These are phyloP conservation scores for Casuarina cunninghamiana DNA, from an alignment of 306 rosid genomes.

Conservation along the genomic window DNA sequence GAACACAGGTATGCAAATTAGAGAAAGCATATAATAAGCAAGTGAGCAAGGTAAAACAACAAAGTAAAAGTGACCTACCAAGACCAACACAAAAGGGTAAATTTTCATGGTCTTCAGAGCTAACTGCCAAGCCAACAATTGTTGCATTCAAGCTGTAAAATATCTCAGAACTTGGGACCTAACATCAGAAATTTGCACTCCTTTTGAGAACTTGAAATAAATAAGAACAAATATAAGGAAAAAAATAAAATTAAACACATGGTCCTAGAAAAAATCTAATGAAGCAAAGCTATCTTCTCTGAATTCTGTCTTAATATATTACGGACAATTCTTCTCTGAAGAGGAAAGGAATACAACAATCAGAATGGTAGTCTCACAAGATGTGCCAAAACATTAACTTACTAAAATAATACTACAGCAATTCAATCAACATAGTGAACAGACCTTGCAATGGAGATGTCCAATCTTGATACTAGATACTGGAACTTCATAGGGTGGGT, in stretches of 20 bases:
- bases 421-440: slow-evolving; percentile 28
- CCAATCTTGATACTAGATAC: slow-evolving; percentile 67
- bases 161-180: slow-evolving; percentile 75
- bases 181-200: slow-evolving; percentile 23
- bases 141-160: slow-evolving; percentile 76
- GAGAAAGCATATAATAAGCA: not conserved
- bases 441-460: slow-evolving; percentile 79
- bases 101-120: slow-evolving; percentile 53
- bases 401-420: not conserved
- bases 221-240: not conserved
- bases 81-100: slow-evolving; percentile 86
- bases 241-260: not conserved
- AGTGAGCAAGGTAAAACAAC: not conserved
- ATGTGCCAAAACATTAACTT: not conserved
- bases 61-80: slow-evolving; percentile 54
- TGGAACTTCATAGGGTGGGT: slow-evolving; percentile 87
- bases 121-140: slow-evolving; percentile 83
- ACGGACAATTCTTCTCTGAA: not conserved
- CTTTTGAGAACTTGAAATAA: not conserved
- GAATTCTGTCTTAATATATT: slow-evolving; percentile 6
- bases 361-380: not conserved
- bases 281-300: not conserved
- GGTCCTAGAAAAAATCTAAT: not conserved
- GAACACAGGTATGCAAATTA: not conserved
- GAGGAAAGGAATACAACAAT: not conserved